Percentiles rank a stretch among this genome's conserved stretches.
These are phyloP conservation scores for Solanum paucissectum DNA, from an alignment of 257 asterid genomes.

Conservation along the genomic window DNA sequence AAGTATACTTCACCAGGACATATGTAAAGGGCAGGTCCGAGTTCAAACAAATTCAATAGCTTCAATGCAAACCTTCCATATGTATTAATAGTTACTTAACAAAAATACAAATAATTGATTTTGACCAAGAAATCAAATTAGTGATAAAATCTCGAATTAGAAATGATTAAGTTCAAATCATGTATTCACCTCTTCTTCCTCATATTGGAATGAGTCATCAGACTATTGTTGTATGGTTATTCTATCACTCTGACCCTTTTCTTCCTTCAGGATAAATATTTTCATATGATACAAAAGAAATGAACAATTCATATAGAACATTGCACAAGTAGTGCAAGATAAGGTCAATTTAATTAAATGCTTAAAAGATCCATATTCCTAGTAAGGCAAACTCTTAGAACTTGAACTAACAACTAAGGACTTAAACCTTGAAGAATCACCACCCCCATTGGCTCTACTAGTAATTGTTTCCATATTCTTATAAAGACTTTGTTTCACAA, in stretches of 20 bases:
- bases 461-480: constrained; percentile 74
- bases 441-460: constrained; percentile 54
- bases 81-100: background rate
- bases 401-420: constrained; percentile 61
- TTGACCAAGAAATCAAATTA: background rate
- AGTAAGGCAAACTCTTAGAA: constrained; percentile 83
- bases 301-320: background rate
- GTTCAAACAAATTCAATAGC: background rate
- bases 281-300: background rate
- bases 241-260: background rate
- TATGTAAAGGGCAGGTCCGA: background rate
- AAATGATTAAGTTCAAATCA: background rate
- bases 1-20: background rate
- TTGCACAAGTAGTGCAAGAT: constrained; percentile 1
- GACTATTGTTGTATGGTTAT: background rate
- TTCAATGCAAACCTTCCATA: background rate
- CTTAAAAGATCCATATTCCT: background rate
- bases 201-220: background rate
- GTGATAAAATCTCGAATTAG: background rate
- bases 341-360: background rate
- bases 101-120: background rate
- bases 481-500: constrained; percentile 65
- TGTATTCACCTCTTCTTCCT: background rate
- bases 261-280: background rate
- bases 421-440: constrained; percentile 44